Percentiles rank a stretch among this genome's conserved stretches.
Conservation (phyloP, 2,329 filamentous ascomycete genomes). For the Penicillium sp. region DNA sequence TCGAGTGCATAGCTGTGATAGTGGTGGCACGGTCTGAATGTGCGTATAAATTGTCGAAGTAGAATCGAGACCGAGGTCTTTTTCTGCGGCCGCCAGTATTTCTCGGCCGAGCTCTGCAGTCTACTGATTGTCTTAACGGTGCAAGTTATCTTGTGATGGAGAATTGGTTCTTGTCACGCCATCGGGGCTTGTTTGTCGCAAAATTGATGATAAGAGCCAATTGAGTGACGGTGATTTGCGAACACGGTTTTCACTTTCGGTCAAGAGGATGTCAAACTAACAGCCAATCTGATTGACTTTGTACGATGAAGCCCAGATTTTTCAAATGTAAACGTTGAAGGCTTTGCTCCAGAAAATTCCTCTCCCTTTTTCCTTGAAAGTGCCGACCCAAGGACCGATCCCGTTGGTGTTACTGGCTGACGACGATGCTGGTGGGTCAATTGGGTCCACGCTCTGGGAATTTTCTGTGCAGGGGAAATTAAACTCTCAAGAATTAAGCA, state of each 20-base stretch:
- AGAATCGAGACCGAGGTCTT: not conserved
- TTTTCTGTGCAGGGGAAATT: not conserved
- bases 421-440: not conserved
- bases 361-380: not conserved
- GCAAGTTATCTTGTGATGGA: conserved; percentile 4
- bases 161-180: conserved; percentile 22
- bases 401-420: not conserved
- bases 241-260: not conserved
- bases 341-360: not conserved
- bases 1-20: conserved; percentile 9
- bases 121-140: not conserved
- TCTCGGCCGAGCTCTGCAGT: conserved; percentile 21
- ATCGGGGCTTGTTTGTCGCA: conserved; percentile 18
- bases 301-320: not conserved
- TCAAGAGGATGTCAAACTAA: not conserved
- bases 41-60: not conserved
- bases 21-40: not conserved
- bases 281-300: not conserved
- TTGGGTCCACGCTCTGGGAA: not conserved
- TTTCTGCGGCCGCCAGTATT: not conserved
- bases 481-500: not conserved
- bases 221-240: not conserved
- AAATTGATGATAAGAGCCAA: conserved; percentile 1
- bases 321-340: not conserved
- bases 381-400: not conserved